phyloP scores from a whole-genome alignment of 495 filamentous ascomycete species.

The Parachaetomium inaequale region DNA sequence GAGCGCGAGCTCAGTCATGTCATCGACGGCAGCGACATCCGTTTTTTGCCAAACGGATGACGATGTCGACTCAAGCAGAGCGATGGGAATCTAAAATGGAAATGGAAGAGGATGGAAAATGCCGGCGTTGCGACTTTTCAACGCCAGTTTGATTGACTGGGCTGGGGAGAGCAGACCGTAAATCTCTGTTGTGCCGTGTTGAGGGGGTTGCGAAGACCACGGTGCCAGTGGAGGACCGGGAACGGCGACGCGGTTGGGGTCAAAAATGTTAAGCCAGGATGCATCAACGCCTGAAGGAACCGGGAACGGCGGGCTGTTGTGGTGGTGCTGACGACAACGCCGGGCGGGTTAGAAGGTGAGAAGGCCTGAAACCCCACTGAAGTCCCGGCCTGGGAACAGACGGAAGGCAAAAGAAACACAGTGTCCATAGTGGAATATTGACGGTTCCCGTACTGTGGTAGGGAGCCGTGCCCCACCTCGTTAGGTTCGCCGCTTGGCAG shows the following conservation, averaged over 20 bases:
- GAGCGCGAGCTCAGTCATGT: constrained; percentile 57
- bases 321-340: constrained; percentile 17
- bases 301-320: constrained; percentile 3
- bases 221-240: constrained; percentile 16
- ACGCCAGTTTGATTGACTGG: constrained; percentile 31
- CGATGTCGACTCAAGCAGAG: constrained; percentile 32
- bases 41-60: constrained; percentile 55
- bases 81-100: constrained; percentile 30
- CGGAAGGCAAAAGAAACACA: constrained; percentile 8
- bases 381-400: neutral
- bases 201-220: constrained; percentile 21
- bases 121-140: constrained; percentile 64
- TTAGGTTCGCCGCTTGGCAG: constrained; percentile 12
- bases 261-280: constrained; percentile 33
- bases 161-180: constrained; percentile 26
- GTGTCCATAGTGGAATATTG: neutral
- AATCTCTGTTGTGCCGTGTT: constrained; percentile 32
- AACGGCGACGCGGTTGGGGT: constrained; percentile 8
- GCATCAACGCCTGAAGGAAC: constrained; percentile 21
- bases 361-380: constrained; percentile 15
- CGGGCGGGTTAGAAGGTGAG: constrained; percentile 10
- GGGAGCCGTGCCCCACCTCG: neutral
- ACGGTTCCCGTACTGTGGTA: constrained; percentile 1
- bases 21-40: constrained; percentile 56
- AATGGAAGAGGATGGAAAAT: constrained; percentile 54